Evolutionary conservation across 331 rosid species (phyloP).

Genomic region (Pyracantha coccinea): DNA sequence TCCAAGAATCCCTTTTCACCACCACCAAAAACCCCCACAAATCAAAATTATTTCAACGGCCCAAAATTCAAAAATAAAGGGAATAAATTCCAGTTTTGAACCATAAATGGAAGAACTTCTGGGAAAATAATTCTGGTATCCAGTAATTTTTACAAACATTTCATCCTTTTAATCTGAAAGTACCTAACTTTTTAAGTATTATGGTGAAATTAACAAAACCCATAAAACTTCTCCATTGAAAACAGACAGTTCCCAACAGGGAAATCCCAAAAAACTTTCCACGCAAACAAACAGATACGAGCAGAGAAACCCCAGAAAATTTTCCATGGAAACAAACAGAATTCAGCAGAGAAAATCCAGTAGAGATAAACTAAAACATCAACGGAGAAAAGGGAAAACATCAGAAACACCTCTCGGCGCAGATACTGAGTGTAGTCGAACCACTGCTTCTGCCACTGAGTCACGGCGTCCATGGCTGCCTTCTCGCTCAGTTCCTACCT

Average conservation of each 20-base stretch:
- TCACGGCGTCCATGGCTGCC: constrained; percentile 43
- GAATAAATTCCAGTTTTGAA: neutral
- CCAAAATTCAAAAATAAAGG: neutral
- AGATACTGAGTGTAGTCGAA: constrained; percentile 33
- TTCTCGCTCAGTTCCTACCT: neutral
- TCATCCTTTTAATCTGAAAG: neutral
- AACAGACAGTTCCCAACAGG: neutral
- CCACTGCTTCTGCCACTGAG: constrained; percentile 42
- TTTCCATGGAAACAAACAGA: neutral
- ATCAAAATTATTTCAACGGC: neutral
- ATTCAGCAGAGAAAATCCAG: neutral
- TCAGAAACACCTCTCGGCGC: constrained; percentile 37
- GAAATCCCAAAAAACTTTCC: neutral
- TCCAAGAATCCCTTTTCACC: constrained; percentile 51
- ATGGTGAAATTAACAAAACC: constrained; percentile 1
- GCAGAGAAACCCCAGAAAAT: neutral
- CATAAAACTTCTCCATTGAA: neutral
- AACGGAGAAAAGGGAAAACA: neutral
- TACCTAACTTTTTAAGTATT: neutral
- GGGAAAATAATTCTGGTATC: neutral
- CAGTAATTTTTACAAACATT: neutral
- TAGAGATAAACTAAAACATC: neutral
- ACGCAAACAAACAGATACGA: neutral
- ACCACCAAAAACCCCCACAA: constrained; percentile 10
- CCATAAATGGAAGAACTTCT: neutral